Evolutionary conservation across 768 basidiomycete species (phyloP), one percentile per base, ranked within the genome.

Genomic region (Kockovaella imperatae): DNA sequence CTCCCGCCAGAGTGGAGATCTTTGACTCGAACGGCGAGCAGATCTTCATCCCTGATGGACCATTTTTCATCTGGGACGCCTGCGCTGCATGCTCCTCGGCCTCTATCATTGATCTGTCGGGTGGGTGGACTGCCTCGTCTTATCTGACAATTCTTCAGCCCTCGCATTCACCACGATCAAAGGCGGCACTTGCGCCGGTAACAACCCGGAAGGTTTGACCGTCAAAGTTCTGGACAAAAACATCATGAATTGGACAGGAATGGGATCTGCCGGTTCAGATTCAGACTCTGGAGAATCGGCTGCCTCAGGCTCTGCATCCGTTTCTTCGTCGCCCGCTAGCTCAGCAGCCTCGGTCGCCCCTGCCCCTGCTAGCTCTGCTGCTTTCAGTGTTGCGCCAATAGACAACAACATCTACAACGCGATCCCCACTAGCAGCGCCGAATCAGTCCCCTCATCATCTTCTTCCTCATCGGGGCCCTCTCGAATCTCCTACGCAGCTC

Each of bases 51-150:
- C 14, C 26, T n/a, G 44, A 45, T n/a, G 51, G 42, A 26, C 49
- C 53, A 4, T 45, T 60, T 13, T 40, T 53, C 46, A 42, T 60
- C 15, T 60, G 58, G 58, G 58, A 60, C 26, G 52, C 42, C 7
- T 60, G 58, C 35, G 57, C 47, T 8, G 45, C 55, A 5, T 52
- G 50, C 25, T 41, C 24, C 30, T 50, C 36, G 14, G 43, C 47
- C 4, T 30, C 44, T 11, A 49, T 47, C 6, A 28, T 62, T 26
- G 60, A 62, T 35, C 7, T 62, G 11, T 56, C 54, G 10, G 51
- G 52, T 50, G 23, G 35, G 53, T 44, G 6, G 23, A 30, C 31
- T 30, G 13, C 18, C 32, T 4, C 31, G 4, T 15, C n/a, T 10
- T 24, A 26, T 11, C 30, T 11, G 17, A 10, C 5, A 25, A 45